A percentile compares a stretch with the other conserved stretches of the same genome.
Conservation (phyloP, 805 yeast species). For the Sugiyamaella valdiviana region DNA sequence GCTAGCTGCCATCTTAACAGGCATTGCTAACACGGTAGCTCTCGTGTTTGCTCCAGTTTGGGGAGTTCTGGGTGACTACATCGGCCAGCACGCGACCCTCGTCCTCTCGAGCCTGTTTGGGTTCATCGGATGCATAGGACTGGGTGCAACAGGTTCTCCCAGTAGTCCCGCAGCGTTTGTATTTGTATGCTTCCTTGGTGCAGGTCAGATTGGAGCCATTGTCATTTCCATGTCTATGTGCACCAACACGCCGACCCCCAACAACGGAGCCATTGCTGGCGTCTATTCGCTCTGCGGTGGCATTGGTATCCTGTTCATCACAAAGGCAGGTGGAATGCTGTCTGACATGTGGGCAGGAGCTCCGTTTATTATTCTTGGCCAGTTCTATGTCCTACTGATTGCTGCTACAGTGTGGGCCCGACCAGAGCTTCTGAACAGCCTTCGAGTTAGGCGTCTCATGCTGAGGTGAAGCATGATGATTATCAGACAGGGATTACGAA, state of each 20-base stretch:
- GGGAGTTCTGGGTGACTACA: constrained; percentile 50
- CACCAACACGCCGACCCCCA: constrained; percentile 39
- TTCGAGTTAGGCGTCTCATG: too few relatives aligned
- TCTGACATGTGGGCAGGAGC: constrained; percentile 53
- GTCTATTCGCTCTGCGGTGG: constrained; percentile 65
- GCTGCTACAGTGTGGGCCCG: constrained; percentile 2
- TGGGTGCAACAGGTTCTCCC: constrained; percentile 33
- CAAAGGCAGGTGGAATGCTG: constrained; percentile 55
- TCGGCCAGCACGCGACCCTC: constrained; percentile 21
- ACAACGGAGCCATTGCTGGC: constrained; percentile 63
- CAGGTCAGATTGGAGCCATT: constrained; percentile 56
- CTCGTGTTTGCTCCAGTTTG: constrained; percentile 57
- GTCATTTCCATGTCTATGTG: constrained; percentile 60
- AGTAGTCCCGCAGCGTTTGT: constrained; percentile 32
- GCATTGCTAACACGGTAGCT: constrained; percentile 54
- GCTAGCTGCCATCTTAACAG: constrained; percentile 61
- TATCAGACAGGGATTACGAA: background rate
- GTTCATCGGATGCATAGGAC: constrained; percentile 37
- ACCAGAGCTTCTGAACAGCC: too few relatives aligned
- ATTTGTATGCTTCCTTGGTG: constrained; percentile 46
- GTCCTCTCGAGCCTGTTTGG: constrained; percentile 40
- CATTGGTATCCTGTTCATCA: constrained; percentile 53
- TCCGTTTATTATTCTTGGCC: constrained; percentile 51
- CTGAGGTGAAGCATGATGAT: too few relatives aligned
- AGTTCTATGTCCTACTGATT: constrained; percentile 31